Base-by-base conservation (phyloP, 768 basidiomycete species). In the Psilocybe sp. region DNA sequence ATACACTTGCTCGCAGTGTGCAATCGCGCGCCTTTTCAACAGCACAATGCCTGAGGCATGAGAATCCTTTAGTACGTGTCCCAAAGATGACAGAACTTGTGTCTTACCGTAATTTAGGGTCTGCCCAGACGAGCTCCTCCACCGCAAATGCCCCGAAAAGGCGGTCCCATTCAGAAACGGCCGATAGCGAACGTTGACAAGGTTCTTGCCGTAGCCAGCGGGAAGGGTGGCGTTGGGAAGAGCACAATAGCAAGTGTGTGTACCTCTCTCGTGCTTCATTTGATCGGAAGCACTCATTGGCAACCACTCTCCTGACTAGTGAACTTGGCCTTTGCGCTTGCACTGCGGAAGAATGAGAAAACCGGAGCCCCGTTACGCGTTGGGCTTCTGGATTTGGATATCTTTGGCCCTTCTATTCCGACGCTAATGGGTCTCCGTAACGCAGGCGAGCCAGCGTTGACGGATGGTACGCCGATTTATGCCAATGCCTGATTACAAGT, bases 151-250 rank as follows among this genome's bases (percentile, higher is more conserved):
- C 84, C 85, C 16, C 76, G 85, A 28, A 72, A 75, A 54, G 70
- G 75, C 1, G 80, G 77, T 3, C 74, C 75, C 1, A 73, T 80
- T 19, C 67, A 73, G 51, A 86, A 82, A 64, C 69, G 81, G 32
- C 60, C 71, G 1, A 81, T 90, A 44, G 76, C 85, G 1, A 72
- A 96, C 57, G 94, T 93, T 6, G 83, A 85, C 57, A 84, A 84
- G 53, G 83, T 95, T 13, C 62, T 98, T 4, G 87, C 81, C 2
- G 92, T 98, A 0, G 89, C 93, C 6, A 92, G 89, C 55, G 95
- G 93, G 4, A 98, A 98, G 63, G 96, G 96, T 19, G 95, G 95
- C 1, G 95, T 97, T 14, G 95, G 95, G n/a, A 98, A 97, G 69
- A 93, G 91, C 53, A 98, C 94, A 0, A 75, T 98, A 31, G 91